Conservation (phyloP, 495 filamentous ascomycete genomes). For the Annulohypoxylon bovei region DNA sequence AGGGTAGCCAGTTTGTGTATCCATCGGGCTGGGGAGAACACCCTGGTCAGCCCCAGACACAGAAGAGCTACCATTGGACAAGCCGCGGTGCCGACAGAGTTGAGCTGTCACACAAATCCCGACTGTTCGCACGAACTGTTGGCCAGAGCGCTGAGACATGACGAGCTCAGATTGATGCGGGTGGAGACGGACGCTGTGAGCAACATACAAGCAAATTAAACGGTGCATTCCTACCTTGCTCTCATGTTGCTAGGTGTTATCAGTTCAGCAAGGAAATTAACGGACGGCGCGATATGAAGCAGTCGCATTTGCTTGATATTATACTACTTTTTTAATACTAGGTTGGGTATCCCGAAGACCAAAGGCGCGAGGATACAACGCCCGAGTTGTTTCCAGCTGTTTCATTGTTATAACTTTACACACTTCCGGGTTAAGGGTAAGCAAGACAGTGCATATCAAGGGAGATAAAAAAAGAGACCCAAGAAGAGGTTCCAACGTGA, state of each 20-base stretch:
- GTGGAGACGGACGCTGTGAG: slow-evolving; percentile 10
- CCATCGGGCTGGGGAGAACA: background rate
- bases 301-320: background rate
- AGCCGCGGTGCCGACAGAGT: slow-evolving; percentile 22
- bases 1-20: background rate
- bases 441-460: slow-evolving; percentile 38
- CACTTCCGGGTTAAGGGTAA: slow-evolving; percentile 15
- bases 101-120: slow-evolving; percentile 48
- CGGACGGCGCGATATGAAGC: background rate
- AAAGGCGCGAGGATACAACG: background rate
- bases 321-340: background rate
- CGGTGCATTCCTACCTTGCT: slow-evolving; percentile 8
- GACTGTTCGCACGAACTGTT: slow-evolving; percentile 53
- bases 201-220: slow-evolving; percentile 12
- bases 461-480: slow-evolving; percentile 23
- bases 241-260: slow-evolving; percentile 6
- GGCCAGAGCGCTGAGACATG: slow-evolving; percentile 53
- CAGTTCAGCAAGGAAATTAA: slow-evolving; percentile 9
- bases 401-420: slow-evolving; percentile 38
- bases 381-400: slow-evolving; percentile 13
- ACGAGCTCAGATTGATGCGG: slow-evolving; percentile 1
- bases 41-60: slow-evolving; percentile 13
- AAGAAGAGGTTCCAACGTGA: slow-evolving; percentile 25
- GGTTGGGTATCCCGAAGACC: background rate
- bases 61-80: slow-evolving; percentile 16